Evolutionary conservation across 495 filamentous ascomycete genomes (phyloP), one percentile per base, ranked within the genome.

Genomic region (Paragyromitra xinjiangensis): DNA sequence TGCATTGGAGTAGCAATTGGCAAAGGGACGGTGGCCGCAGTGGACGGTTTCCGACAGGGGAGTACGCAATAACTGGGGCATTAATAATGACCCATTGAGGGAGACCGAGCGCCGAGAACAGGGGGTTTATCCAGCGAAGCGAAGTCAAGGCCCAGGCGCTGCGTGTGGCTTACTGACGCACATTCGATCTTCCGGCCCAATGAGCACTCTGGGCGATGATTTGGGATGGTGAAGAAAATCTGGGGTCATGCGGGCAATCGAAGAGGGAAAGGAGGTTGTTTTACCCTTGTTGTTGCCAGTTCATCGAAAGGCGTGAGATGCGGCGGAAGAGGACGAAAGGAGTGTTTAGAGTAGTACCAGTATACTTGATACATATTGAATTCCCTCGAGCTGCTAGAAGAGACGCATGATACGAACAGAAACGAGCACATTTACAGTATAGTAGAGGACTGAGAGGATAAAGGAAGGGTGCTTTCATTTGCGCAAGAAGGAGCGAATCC

Each of bases 161-260:
- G 77, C 59, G 59, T 62, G 66, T 78, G 77, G 77, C 77, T 78
- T 79, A 55, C 77, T 79, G 77, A 79, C 77, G 74, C 74, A 79
- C 66, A 78, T 71, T 79, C 66, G 77, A 79, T 79, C 77, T 79
- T 79, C 74, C 77, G 75, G 75, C 63, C 77, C 77, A 79, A 79
- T 79, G 44, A 71, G 73, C 64, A 59, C 44, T 71, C 51, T 58
- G 44, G 51, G 51, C 37, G 74, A 66, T 79, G 66, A 63, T 78
- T 78, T 72, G 66, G 74, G 73, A 70, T 69, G 73, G 72, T 68
- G 61, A 64, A 70, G 77, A 72, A 79, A 79, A 79, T 79, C 74
- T 79, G 77, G 77, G 77, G 77, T 79, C 77, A 79, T 79, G 77
- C 77, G 77, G 77, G 77, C 73, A 79, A 79, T 79, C 77, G 77